Percentiles rank a stretch among this genome's conserved stretches.
phyloP scores from a whole-genome alignment of 1,284 basidiomycete species.

The Microbotryum violaceum region DNA sequence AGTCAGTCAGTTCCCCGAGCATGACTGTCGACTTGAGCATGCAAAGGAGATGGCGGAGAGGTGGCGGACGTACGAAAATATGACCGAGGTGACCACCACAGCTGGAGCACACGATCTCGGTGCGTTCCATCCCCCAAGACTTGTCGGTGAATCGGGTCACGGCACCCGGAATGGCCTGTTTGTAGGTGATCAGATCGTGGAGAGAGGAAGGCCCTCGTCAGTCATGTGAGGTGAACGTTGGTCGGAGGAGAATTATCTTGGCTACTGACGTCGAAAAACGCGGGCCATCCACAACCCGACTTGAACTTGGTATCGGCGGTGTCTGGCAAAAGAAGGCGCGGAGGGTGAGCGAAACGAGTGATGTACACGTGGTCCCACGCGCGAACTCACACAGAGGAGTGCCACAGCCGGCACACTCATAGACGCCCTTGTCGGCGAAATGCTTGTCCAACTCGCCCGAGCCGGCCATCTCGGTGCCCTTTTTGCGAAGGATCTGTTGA shows the following conservation, averaged over 20 bases:
- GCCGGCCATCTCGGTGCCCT: constrained; percentile 43
- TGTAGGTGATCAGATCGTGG: not conserved
- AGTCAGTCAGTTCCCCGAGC: constrained; percentile 3
- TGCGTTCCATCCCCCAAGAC: constrained; percentile 43
- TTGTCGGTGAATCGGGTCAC: constrained; percentile 40
- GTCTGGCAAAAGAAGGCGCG: not conserved
- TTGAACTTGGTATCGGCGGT: constrained; percentile 38
- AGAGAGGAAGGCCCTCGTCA: not conserved
- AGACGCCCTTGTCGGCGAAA: constrained; percentile 35
- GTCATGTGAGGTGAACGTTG: not conserved
- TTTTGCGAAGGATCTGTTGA: constrained; percentile 39
- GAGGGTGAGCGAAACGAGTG: too few species aligned
- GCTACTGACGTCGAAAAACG: constrained; percentile 44
- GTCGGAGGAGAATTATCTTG: constrained; percentile 1
- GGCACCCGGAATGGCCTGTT: constrained; percentile 26
- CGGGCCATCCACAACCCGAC: constrained; percentile 43
- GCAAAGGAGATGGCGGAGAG: not conserved
- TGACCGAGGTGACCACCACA: constrained; percentile 46
- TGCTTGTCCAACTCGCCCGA: constrained; percentile 42
- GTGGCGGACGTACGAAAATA: constrained; percentile 37
- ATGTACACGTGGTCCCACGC: too few species aligned
- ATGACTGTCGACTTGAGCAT: not conserved
- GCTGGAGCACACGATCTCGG: constrained; percentile 43
- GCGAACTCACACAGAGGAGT: constrained; percentile 12
- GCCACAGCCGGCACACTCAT: constrained; percentile 29